A percentile compares a stretch with the other conserved stretches of the same genome.
phyloP scores from a whole-genome alignment of 2,329 filamentous ascomycete species.

The Pyrenophora tritici-repentis region DNA sequence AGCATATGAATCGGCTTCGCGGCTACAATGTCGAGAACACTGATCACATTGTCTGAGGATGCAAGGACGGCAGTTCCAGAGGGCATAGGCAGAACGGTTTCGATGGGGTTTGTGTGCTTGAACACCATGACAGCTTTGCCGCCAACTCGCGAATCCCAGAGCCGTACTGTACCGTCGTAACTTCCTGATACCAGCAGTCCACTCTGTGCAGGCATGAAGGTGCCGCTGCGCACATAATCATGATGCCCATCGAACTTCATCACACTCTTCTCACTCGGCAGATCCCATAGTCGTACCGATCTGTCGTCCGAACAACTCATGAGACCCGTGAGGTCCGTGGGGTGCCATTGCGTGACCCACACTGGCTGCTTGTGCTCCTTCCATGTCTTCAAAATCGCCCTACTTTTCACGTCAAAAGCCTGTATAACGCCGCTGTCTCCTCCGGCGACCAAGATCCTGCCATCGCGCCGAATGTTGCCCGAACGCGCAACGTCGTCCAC shows the following conservation, averaged over 20 bases:
- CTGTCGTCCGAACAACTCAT: slow-evolving; percentile 92
- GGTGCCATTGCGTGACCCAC: slow-evolving; percentile 91
- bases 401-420: slow-evolving; percentile 88
- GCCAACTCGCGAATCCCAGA: slow-evolving; percentile 87
- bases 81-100: slow-evolving; percentile 84
- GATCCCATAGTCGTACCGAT: slow-evolving; percentile 91
- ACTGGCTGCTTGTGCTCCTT: slow-evolving; percentile 91
- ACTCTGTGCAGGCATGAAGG: slow-evolving; percentile 77
- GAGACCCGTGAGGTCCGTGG: slow-evolving; percentile 79
- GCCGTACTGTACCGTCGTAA: slow-evolving; percentile 89
- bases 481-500: slow-evolving; percentile 83
- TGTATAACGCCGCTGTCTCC: slow-evolving; percentile 92
- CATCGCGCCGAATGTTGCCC: slow-evolving; percentile 86
- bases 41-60: slow-evolving; percentile 82
- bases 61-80: slow-evolving; percentile 86
- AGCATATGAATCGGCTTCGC: slow-evolving; percentile 86
- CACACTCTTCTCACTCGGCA: slow-evolving; percentile 77
- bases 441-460: slow-evolving; percentile 84
- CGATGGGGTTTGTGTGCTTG: slow-evolving; percentile 88
- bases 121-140: slow-evolving; percentile 79
- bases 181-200: slow-evolving; percentile 82
- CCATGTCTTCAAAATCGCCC: slow-evolving; percentile 95
- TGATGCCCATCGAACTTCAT: slow-evolving; percentile 82
- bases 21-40: slow-evolving; percentile 89
- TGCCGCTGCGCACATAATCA: slow-evolving; percentile 88